Evolutionary conservation across 2,329 filamentous ascomycete genomes (phyloP).

Genomic region (Talaromyces sp.): DNA sequence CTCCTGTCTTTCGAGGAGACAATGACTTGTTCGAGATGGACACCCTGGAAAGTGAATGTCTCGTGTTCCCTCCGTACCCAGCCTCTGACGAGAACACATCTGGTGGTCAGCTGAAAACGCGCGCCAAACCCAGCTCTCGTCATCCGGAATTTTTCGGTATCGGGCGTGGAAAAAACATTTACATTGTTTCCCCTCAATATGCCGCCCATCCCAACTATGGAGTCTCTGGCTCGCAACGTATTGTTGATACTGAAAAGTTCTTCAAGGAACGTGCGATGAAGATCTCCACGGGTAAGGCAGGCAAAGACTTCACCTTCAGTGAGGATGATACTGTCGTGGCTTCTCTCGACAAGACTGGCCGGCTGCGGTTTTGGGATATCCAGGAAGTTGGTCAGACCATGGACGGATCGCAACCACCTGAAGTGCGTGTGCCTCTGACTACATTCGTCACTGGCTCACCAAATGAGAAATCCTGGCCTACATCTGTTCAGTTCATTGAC

Average conservation of each 20-base stretch:
- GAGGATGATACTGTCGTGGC: constrained; percentile 93
- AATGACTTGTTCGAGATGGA: constrained; percentile 76
- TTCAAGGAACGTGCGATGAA: constrained; percentile 82
- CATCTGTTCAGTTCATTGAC: constrained; percentile 91
- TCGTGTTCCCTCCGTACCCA: constrained; percentile 82
- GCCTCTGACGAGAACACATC: constrained; percentile 86
- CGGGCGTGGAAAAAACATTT: constrained; percentile 91
- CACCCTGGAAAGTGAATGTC: constrained; percentile 77
- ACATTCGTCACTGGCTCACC: constrained; percentile 82
- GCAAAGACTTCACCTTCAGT: constrained; percentile 97
- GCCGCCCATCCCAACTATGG: constrained; percentile 51
- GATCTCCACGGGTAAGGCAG: constrained; percentile 95
- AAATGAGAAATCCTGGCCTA: constrained; percentile 92
- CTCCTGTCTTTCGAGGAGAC: constrained; percentile 69
- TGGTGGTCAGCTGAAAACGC: constrained; percentile 90
- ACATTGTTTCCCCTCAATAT: constrained; percentile 67
- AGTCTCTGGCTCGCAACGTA: constrained; percentile 50
- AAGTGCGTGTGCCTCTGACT: constrained; percentile 81
- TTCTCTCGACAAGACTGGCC: constrained; percentile 92
- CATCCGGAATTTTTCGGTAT: constrained; percentile 95
- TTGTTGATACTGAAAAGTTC: constrained; percentile 82
- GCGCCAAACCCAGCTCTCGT: constrained; percentile 81
- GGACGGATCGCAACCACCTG: constrained; percentile 53
- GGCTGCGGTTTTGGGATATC: constrained; percentile 98
- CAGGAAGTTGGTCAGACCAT: constrained; percentile 63